A percentile compares a stretch with the other conserved stretches of the same genome.
Evolutionary conservation across 2,329 filamentous ascomycete genomes (phyloP).

Genomic region (Beauveria bassiana): DNA sequence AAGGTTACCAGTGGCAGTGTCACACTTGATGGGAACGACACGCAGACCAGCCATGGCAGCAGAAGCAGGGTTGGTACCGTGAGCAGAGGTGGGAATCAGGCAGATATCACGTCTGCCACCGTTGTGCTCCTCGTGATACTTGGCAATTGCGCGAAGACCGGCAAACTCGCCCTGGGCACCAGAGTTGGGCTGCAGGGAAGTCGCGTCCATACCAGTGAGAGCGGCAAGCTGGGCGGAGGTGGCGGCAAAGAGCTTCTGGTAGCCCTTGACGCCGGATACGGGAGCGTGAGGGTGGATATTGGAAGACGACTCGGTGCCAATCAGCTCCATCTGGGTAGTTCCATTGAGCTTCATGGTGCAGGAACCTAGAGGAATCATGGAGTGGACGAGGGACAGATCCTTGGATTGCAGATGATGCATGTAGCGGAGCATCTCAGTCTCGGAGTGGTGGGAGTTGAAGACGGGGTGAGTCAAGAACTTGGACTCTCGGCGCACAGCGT

Average conservation of each 20-base stretch:
- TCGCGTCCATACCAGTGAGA: slow-evolving; percentile 85
- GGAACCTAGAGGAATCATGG: slow-evolving; percentile 94
- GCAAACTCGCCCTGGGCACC: slow-evolving; percentile 94
- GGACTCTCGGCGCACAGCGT: slow-evolving; percentile 60
- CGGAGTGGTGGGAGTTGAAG: slow-evolving; percentile 91
- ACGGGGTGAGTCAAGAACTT: slow-evolving; percentile 80
- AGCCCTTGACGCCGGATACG: slow-evolving; percentile 55
- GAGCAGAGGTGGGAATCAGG: slow-evolving; percentile 88
- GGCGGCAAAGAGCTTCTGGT: slow-evolving; percentile 59
- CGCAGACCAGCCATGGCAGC: slow-evolving; percentile 95
- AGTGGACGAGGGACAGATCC: slow-evolving; percentile 88
- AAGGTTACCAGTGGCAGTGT: slow-evolving; percentile 78
- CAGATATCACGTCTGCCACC: slow-evolving; percentile 78
- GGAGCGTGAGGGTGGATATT: slow-evolving; percentile 77
- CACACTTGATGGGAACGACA: slow-evolving; percentile 87
- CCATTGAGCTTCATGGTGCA: slow-evolving; percentile 99
- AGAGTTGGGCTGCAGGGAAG: slow-evolving; percentile 89
- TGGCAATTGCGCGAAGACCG: slow-evolving; percentile 79
- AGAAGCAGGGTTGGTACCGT: slow-evolving; percentile 92
- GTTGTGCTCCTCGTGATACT: slow-evolving; percentile 64
- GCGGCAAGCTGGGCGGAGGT: slow-evolving; percentile 69
- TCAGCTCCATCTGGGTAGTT: slow-evolving; percentile 84
- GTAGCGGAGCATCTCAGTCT: slow-evolving; percentile 89
- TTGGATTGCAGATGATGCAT: slow-evolving; percentile 91
- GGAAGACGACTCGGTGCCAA: slow-evolving; percentile 69